These are phyloP conservation scores for Mortierella sp. DNA, from an alignment of 371 early-diverging fungal species.

Conservation along the genomic window DNA sequence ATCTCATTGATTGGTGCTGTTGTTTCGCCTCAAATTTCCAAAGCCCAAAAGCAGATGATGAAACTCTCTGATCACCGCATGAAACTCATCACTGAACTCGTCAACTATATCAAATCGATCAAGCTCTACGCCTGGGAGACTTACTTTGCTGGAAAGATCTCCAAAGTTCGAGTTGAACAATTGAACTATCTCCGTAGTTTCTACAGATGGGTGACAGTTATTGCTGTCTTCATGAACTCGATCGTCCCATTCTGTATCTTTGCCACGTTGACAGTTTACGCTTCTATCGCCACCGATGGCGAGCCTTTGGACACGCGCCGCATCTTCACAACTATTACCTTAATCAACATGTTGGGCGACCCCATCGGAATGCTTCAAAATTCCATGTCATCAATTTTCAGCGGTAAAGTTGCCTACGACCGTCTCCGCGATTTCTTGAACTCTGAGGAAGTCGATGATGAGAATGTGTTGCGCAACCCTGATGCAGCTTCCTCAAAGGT, in stretches of 20 bases:
- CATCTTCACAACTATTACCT: slow-evolving; percentile 77
- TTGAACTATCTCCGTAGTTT: slow-evolving; percentile 60
- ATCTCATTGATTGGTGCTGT: slow-evolving; percentile 5
- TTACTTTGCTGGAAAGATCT: slow-evolving; percentile 60
- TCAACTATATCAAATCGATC: slow-evolving; percentile 57
- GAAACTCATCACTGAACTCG: slow-evolving; percentile 57
- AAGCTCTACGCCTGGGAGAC: slow-evolving; percentile 71
- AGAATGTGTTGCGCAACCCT: slow-evolving; percentile 20
- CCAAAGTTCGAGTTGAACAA: slow-evolving; percentile 62
- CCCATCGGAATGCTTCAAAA: slow-evolving; percentile 74
- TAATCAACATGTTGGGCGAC: slow-evolving; percentile 90
- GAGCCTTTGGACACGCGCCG: slow-evolving; percentile 69
- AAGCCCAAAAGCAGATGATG: slow-evolving; percentile 41
- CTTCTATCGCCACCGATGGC: slow-evolving; percentile 64
- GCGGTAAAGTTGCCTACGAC: slow-evolving; percentile 26
- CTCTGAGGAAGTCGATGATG: slow-evolving; percentile 70
- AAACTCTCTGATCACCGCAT: slow-evolving; percentile 52
- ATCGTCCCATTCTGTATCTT: slow-evolving; percentile 65
- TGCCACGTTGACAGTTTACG: slow-evolving; percentile 56
- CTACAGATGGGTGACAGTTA: slow-evolving; percentile 29
- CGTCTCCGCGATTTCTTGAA: slow-evolving; percentile 56
- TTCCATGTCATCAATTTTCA: slow-evolving; percentile 24
- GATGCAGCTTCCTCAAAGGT: slow-evolving; percentile 49
- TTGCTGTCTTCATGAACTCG: slow-evolving; percentile 37
- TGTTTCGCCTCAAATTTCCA: slow-evolving; percentile 5